Conservation (phyloP, 306 rosid genomes). For the Dalbergia cultrata region DNA sequence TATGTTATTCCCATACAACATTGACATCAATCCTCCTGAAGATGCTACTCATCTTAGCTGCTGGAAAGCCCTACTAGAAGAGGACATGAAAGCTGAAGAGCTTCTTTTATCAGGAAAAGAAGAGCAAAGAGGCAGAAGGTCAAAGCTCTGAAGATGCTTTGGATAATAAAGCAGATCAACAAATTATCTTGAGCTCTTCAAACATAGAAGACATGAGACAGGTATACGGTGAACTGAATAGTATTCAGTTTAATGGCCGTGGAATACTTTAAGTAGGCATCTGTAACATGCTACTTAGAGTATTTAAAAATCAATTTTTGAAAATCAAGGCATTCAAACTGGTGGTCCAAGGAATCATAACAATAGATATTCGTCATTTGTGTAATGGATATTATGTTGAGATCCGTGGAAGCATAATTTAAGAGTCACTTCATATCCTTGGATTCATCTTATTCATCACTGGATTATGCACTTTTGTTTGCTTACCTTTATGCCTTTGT, state of each 20-base stretch:
- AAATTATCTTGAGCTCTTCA: slow-evolving; percentile 71
- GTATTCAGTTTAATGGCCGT: background rate
- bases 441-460: too few species aligned
- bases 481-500: too few species aligned
- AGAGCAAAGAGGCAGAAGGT: slow-evolving; percentile 67
- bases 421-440: too few species aligned
- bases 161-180: slow-evolving; percentile 61
- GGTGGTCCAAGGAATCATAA: background rate
- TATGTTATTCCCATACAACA: too few species aligned
- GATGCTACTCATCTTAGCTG: background rate
- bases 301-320: background rate
- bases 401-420: too few species aligned
- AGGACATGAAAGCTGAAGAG: slow-evolving; percentile 17
- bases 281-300: background rate
- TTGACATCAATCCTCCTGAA: too few species aligned
- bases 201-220: too few species aligned
- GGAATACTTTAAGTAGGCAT: too few species aligned
- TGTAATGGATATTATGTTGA: too few species aligned
- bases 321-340: background rate
- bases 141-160: slow-evolving; percentile 62
- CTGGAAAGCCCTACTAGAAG: background rate
- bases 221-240: slow-evolving; percentile 44
- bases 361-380: background rate
- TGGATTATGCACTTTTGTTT: too few species aligned
- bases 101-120: slow-evolving; percentile 69